phyloP scores from a whole-genome alignment of 1,139 yeast genomes.

The Sugiyamaella grinbergsii region DNA sequence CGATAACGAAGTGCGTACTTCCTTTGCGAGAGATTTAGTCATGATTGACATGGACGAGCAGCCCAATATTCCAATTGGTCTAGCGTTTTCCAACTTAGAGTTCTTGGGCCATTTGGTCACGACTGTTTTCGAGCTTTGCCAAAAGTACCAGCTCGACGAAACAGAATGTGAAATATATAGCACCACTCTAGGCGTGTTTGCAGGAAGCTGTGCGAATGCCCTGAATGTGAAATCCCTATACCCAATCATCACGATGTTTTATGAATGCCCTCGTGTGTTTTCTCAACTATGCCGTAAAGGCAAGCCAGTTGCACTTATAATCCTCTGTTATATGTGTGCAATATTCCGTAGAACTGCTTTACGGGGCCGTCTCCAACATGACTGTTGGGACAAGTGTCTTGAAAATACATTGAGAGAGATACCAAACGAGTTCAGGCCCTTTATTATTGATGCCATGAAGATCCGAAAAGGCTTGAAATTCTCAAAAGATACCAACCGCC shows the following conservation, averaged over 20 bases:
- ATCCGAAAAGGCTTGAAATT: slow-evolving; percentile 13
- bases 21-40: slow-evolving; percentile 11
- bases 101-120: slow-evolving; percentile 4
- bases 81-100: slow-evolving; percentile 1
- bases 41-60: slow-evolving; percentile 4
- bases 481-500: slow-evolving; percentile 2
- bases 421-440: slow-evolving; percentile 8
- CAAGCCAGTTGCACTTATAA: slow-evolving; percentile 17
- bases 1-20: neutral
- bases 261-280: slow-evolving; percentile 14
- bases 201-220: slow-evolving; percentile 3
- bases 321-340: slow-evolving; percentile 12
- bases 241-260: slow-evolving; percentile 16
- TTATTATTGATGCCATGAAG: slow-evolving; percentile 5
- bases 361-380: slow-evolving; percentile 6
- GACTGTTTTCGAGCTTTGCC: slow-evolving; percentile 3
- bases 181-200: slow-evolving; percentile 2
- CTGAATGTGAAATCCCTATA: slow-evolving; percentile 1
- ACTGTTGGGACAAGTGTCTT: slow-evolving; percentile 19
- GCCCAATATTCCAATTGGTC: slow-evolving; percentile 1
- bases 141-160: neutral
- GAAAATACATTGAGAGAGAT: neutral
- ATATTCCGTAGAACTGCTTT: slow-evolving; percentile 13
- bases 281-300: slow-evolving; percentile 11
- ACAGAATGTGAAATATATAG: slow-evolving; percentile 4